Percentiles rank a stretch among this genome's conserved stretches.
Evolutionary conservation across 192 early-diverging fungal species (phyloP).

Genomic region (Cladochytrium replicatum): DNA sequence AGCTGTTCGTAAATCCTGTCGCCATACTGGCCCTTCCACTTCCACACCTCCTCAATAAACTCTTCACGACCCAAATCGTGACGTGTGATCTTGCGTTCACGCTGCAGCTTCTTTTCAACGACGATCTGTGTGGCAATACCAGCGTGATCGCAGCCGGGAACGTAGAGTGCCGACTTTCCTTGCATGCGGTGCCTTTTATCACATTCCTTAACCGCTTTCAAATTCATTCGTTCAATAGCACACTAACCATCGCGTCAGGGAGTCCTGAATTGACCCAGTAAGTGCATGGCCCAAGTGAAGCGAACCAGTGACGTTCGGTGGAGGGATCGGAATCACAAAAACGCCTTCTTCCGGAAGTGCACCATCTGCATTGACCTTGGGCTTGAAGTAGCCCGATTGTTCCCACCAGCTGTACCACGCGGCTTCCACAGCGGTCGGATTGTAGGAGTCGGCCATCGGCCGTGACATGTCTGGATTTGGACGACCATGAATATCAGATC

Average conservation of each 20-base stretch:
- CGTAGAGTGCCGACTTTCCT: constrained; percentile 87
- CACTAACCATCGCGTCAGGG: constrained; percentile 74
- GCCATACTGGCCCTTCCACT: constrained; percentile 88
- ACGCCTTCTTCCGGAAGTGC: constrained; percentile 62
- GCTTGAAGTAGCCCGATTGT: constrained; percentile 83
- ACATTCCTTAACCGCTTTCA: not conserved
- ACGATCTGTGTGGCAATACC: constrained; percentile 96
- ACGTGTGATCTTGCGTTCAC: constrained; percentile 69
- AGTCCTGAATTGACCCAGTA: constrained; percentile 89
- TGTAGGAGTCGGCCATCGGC: constrained; percentile 72
- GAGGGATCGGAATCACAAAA: constrained; percentile 91
- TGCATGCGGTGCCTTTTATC: constrained; percentile 90
- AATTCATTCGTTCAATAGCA: not conserved
- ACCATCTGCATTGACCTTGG: constrained; percentile 61
- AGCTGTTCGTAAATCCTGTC: constrained; percentile 80
- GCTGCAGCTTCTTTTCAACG: constrained; percentile 92
- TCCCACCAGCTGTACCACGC: constrained; percentile 99
- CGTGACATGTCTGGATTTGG: constrained; percentile 50
- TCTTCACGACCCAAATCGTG: constrained; percentile 88
- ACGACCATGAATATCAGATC: not conserved
- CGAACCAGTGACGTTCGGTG: constrained; percentile 97
- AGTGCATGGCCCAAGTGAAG: constrained; percentile 93
- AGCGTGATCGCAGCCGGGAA: constrained; percentile 93
- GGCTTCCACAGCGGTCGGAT: constrained; percentile 83
- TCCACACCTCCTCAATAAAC: constrained; percentile 83